A percentile compares a stretch with the other conserved stretches of the same genome.
phyloP scores from a whole-genome alignment of 371 early-diverging fungal genomes.

The Amoeboradix gromovi region DNA sequence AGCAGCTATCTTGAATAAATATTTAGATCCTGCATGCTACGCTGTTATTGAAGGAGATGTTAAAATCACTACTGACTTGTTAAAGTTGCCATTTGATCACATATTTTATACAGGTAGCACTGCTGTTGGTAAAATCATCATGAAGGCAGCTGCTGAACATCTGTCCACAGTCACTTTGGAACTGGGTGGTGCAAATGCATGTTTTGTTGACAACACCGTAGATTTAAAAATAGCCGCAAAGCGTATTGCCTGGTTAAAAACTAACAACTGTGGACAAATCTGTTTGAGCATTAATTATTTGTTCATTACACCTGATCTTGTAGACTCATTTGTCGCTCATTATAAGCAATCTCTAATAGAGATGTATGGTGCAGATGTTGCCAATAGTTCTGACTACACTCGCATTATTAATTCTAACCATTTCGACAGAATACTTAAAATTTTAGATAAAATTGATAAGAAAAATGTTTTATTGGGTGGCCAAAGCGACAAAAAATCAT shows the following conservation, averaged over 20 bases:
- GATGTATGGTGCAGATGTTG: conserved; percentile 20
- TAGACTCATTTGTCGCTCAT: no score
- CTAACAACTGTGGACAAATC: conserved; percentile 52
- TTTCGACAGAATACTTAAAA: conserved; percentile 25
- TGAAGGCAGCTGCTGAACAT: conserved; percentile 36
- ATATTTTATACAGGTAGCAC: conserved; percentile 65
- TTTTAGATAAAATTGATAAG: conserved; percentile 15
- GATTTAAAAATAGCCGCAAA: conserved; percentile 29
- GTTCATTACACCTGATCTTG: no score
- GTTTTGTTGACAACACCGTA: conserved; percentile 30
- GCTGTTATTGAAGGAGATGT: conserved; percentile 46
- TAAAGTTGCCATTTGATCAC: conserved; percentile 33
- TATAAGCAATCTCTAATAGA: not conserved
- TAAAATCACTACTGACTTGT: conserved; percentile 37
- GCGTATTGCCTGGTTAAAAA: conserved; percentile 54
- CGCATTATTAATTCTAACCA: conserved; percentile 43
- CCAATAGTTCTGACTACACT: conserved; percentile 19
- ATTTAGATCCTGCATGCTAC: conserved; percentile 33
- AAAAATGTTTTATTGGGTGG: conserved; percentile 7
- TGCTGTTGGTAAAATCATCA: conserved; percentile 40
- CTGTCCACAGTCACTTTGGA: conserved; percentile 47
- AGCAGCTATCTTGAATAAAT: conserved; percentile 29
- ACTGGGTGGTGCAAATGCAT: conserved; percentile 58
- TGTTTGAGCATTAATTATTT: no score
- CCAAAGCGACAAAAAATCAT: conserved; percentile 13